Percentiles rank a stretch among this genome's conserved stretches.
Conservation (phyloP, 257 asterid species). For the Mitragyna speciosa region DNA sequence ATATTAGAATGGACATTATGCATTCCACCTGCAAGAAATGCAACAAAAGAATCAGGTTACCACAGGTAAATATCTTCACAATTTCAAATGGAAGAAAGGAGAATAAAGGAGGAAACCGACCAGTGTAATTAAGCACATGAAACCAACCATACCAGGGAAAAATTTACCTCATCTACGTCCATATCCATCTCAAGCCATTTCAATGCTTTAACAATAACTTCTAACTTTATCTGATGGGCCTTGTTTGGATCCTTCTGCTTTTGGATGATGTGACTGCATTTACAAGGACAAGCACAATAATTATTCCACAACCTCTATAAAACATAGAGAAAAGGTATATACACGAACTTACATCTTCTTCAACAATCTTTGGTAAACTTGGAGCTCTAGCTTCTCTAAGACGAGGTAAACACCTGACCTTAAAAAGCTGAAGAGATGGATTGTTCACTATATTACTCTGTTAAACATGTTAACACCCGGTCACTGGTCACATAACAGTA, state of each 20-base stretch:
- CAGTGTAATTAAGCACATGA: neutral
- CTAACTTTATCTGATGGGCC: conserved; percentile 91
- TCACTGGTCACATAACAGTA: conserved; percentile 1
- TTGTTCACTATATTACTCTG: conserved; percentile 8
- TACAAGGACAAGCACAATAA: conserved; percentile 12
- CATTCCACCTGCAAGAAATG: conserved; percentile 74
- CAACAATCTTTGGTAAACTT: conserved; percentile 85
- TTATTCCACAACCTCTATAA: neutral
- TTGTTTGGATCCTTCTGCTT: conserved; percentile 78
- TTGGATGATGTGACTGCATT: conserved; percentile 71
- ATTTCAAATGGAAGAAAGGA: neutral
- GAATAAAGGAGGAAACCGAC: neutral
- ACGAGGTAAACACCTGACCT: conserved; percentile 95
- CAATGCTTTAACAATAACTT: conserved; percentile 78
- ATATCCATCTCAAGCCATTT: conserved; percentile 90
- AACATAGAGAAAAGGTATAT: neutral
- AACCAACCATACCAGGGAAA: conserved; percentile 13
- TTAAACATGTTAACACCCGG: neutral
- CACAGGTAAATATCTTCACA: neutral
- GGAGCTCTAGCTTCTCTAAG: conserved; percentile 94
- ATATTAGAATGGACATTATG: conserved; percentile 80
- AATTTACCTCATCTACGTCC: conserved; percentile 84
- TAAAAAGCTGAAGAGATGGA: conserved; percentile 58
- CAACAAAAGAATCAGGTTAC: neutral
- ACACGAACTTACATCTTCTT: conserved; percentile 73